Evolutionary conservation across 495 filamentous ascomycete species (phyloP).

Genomic region (Penicillium atrosanguineum): DNA sequence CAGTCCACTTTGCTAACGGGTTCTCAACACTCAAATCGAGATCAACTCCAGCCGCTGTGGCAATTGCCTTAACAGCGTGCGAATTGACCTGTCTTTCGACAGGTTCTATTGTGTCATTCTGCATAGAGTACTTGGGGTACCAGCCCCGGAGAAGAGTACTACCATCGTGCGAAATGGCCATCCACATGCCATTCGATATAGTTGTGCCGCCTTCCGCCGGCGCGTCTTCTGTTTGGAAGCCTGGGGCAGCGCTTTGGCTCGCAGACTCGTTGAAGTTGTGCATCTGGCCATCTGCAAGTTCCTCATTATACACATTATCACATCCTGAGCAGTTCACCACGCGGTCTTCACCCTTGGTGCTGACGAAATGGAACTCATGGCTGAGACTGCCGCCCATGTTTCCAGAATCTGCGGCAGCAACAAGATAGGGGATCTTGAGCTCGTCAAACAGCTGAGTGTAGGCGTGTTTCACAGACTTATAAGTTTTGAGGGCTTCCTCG

Average conservation of each 20-base stretch:
- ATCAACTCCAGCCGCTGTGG: constrained; percentile 54
- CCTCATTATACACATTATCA: constrained; percentile 79
- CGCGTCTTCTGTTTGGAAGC: constrained; percentile 32
- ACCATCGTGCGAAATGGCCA: constrained; percentile 67
- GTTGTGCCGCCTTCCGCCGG: constrained; percentile 24
- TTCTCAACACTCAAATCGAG: constrained; percentile 70
- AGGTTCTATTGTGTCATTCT: constrained; percentile 31
- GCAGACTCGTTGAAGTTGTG: constrained; percentile 15
- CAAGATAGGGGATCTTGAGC: constrained; percentile 76
- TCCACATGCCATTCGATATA: constrained; percentile 54
- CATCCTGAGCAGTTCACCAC: constrained; percentile 74
- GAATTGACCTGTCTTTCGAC: constrained; percentile 61
- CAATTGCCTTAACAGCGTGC: constrained; percentile 64
- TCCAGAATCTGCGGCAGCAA: constrained; percentile 89
- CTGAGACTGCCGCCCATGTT: constrained; percentile 90
- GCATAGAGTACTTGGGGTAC: constrained; percentile 51
- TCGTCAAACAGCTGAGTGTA: constrained; percentile 79
- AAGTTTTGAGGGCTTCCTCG: constrained; percentile 69
- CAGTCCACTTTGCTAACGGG: constrained; percentile 54
- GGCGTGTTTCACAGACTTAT: constrained; percentile 63
- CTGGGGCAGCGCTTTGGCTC: constrained; percentile 11
- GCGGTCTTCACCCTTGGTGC: constrained; percentile 79
- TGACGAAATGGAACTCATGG: constrained; percentile 89
- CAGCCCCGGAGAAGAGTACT: constrained; percentile 64
- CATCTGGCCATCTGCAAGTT: constrained; percentile 58